These are phyloP conservation scores for Alternaria ventricosa DNA, from an alignment of 2,329 filamentous ascomycete species.

Conservation along the genomic window DNA sequence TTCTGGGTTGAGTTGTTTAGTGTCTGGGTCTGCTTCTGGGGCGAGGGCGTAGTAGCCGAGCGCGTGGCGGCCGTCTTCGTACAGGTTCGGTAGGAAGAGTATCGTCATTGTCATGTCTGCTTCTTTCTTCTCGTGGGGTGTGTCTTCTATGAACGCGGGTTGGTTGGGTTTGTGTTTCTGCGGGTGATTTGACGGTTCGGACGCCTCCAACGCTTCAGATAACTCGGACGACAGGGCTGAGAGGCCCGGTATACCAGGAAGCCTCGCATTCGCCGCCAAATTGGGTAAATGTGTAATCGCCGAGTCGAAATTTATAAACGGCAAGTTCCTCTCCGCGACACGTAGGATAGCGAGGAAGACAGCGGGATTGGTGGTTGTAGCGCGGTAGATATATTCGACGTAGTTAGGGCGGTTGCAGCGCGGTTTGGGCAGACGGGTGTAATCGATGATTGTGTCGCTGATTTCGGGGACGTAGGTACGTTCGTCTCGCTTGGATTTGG, in stretches of 20 bases:
- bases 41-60: conserved; percentile 17
- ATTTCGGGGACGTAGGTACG: background rate
- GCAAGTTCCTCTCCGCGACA: conserved; percentile 28
- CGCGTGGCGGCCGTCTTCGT: conserved; percentile 18
- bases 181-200: accelerated
- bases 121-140: background rate
- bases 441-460: background rate
- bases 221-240: background rate
- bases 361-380: conserved; percentile 20
- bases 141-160: conserved; percentile 1
- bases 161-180: background rate
- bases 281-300: conserved; percentile 31
- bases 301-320: conserved; percentile 22
- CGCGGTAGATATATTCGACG: conserved; percentile 19
- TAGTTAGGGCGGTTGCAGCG: background rate
- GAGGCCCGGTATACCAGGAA: conserved; percentile 1
- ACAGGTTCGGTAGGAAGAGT: conserved; percentile 27
- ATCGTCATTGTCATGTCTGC: conserved; percentile 1
- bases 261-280: background rate
- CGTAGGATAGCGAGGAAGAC: conserved; percentile 28
- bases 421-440: background rate
- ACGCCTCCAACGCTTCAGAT: background rate
- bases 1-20: background rate
- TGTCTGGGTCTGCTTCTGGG: background rate
- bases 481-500: background rate